Conservation (phyloP, 345 rosid species). For the Isatis tinctoria region DNA sequence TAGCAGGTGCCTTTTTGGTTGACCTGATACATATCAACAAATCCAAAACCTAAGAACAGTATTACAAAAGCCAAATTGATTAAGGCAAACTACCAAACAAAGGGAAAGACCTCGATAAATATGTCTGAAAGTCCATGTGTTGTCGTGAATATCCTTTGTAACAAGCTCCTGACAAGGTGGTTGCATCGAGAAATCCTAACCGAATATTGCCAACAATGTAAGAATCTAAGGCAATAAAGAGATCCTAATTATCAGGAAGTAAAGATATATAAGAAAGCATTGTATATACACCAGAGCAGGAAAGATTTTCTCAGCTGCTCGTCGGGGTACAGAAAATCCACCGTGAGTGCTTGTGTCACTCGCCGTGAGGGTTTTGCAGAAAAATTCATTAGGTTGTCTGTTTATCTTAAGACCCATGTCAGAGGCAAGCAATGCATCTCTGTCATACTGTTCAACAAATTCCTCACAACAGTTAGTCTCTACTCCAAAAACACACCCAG, state of each 20-base stretch:
- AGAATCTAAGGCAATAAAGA: conserved; percentile 7
- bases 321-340: conserved; percentile 94
- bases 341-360: conserved; percentile 99
- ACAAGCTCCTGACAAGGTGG: conserved; percentile 91
- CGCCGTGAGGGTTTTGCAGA: conserved; percentile 93
- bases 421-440: conserved; percentile 80
- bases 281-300: conserved; percentile 68
- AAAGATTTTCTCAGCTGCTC: conserved; percentile 94
- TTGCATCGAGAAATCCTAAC: conserved; percentile 89
- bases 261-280: conserved; percentile 6
- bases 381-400: conserved; percentile 76
- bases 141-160: conserved; percentile 92
- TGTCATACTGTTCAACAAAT: conserved; percentile 67
- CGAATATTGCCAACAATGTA: conserved; percentile 19
- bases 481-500: neutral
- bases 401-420: conserved; percentile 75
- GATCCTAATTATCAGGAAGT: neutral
- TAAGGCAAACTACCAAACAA: neutral
- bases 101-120: conserved; percentile 76
- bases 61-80: neutral
- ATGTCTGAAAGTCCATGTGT: conserved; percentile 83
- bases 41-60: conserved; percentile 5
- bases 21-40: conserved; percentile 48
- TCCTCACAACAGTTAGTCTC: conserved; percentile 7
- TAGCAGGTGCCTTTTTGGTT: conserved; percentile 84